Percentiles rank a stretch among this genome's conserved stretches.
Conservation (phyloP, 257 asterid genomes). For the Solanum chmielewskii region DNA sequence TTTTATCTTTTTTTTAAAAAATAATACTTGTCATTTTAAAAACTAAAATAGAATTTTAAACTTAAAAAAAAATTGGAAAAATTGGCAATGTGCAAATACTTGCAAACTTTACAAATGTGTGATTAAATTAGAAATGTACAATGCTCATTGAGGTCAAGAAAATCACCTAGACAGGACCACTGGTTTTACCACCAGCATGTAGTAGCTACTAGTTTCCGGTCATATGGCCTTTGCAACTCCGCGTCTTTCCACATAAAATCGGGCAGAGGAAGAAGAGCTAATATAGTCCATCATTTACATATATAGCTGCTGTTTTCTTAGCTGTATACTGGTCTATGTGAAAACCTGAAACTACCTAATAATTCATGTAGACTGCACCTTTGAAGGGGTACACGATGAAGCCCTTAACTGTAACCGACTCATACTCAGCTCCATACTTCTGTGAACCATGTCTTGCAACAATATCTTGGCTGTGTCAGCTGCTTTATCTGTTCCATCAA, state of each 20-base stretch:
- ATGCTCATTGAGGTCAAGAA: slow-evolving; percentile 10
- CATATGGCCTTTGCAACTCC: neutral
- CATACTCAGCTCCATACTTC: slow-evolving; percentile 51
- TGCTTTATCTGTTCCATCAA: slow-evolving; percentile 62
- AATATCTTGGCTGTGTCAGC: slow-evolving; percentile 75
- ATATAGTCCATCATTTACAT: neutral
- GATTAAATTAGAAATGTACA: slow-evolving; percentile 12
- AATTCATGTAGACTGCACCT: slow-evolving; percentile 3
- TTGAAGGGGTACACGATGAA: slow-evolving; percentile 24
- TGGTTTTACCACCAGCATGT: slow-evolving; percentile 4
- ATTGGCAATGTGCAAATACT: slow-evolving; percentile 12
- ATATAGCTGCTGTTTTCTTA: neutral
- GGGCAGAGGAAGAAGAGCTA: neutral
- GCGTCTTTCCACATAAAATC: neutral
- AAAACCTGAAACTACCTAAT: neutral
- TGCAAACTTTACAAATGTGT: slow-evolving; percentile 3
- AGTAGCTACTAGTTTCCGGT: neutral
- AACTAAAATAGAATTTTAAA: too few relatives aligned
- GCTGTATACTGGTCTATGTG: neutral
- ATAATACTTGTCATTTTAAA: too few relatives aligned
- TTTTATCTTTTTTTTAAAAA: neutral
- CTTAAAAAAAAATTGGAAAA: neutral
- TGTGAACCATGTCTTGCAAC: slow-evolving; percentile 57
- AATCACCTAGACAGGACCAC: slow-evolving; percentile 8
- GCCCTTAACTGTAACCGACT: slow-evolving; percentile 20